Evolutionary conservation across 352 stramenopile species (phyloP), one percentile per base, ranked within the genome.

Genomic region (Globisporangium heterothallicum): DNA sequence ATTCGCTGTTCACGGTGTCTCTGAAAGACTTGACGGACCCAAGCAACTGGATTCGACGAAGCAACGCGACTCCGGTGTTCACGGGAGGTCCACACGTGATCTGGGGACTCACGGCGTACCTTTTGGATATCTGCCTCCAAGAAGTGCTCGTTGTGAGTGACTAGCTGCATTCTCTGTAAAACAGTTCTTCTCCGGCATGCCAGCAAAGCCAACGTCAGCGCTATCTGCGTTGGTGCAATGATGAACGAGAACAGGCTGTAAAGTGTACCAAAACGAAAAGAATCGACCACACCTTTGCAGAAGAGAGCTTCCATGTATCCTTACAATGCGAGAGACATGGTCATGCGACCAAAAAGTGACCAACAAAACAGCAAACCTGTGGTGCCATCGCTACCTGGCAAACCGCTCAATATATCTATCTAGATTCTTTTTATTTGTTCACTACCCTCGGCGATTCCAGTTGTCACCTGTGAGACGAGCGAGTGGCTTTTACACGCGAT

Each of bases 21-120:
- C 61, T 99, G 9, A 56, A 69, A 7, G 80, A 80, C 41, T 74
- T 99, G 18, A 68, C 97, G 56, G 81, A 97, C 45, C 58, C 80
- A 34, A 70, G 84, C 29, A 86, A 92, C 49, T 95, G 84, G 84
- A 70, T 90, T 55, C 74, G 79, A 16, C 73, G 75, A 26, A 72
- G 68, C 26, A 90, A 94, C 55, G 80, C 78, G n/a, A 90, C 84
- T 35, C 84, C 84, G 2, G 94, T 98, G 24, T 99, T 98, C 69
- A 95, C 85, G 7, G 95, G 92, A 38, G 93, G 91, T 8, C 93
- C 93, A 9, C 91, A 99, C 64, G 78, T 97, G 1, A 97, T 98
- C 61, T 99, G 94, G 94, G 96, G 96, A 0, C 75, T 99, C 34
- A 98, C 96, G 16, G 96, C 90, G 5, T 98, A 98, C 60, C 81